Evolutionary conservation across 169 alveolate species (phyloP).

Genomic region (Eimeria tenella): DNA sequence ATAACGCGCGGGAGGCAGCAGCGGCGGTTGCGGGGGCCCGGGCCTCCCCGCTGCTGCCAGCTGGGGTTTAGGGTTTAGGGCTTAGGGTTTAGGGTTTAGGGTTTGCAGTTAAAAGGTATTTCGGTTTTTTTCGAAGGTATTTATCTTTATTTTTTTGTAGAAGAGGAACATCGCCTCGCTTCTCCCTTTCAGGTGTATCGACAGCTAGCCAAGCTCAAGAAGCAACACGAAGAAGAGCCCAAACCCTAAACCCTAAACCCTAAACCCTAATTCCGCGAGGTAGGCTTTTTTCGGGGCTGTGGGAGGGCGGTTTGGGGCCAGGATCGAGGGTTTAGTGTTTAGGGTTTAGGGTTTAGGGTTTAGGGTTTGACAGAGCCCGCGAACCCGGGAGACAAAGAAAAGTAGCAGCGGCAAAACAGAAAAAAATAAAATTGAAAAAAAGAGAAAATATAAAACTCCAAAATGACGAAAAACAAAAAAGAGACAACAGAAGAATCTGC

Average conservation of each 20-base stretch:
- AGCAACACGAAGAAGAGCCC: no score
- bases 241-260: no score
- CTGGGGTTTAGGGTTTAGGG: not conserved
- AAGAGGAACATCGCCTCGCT: no score
- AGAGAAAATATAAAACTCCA: not conserved
- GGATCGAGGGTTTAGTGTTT: not conserved
- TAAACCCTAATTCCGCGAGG: no score
- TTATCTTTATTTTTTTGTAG: not conserved
- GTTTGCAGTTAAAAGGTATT: not conserved
- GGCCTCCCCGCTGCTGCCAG: no score
- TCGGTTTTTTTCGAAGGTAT: not conserved
- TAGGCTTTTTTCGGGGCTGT: no score
- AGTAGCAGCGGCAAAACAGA: not conserved
- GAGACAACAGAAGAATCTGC: not conserved
- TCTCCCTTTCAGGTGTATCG: no score
- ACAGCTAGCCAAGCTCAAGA: no score
- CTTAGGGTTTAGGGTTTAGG: not conserved
- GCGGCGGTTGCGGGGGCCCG: no score
- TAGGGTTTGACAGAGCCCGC: not conserved
- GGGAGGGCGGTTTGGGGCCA: no score
- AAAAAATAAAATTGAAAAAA: not conserved
- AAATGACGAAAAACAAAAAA: not conserved
- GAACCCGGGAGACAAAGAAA: not conserved
- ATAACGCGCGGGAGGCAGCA: no score
- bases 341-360: conserved; percentile 4